A percentile compares a stretch with the other conserved stretches of the same genome.
These are phyloP conservation scores for Nemania bipapillata DNA, from an alignment of 2,329 filamentous ascomycete species.

Conservation along the genomic window DNA sequence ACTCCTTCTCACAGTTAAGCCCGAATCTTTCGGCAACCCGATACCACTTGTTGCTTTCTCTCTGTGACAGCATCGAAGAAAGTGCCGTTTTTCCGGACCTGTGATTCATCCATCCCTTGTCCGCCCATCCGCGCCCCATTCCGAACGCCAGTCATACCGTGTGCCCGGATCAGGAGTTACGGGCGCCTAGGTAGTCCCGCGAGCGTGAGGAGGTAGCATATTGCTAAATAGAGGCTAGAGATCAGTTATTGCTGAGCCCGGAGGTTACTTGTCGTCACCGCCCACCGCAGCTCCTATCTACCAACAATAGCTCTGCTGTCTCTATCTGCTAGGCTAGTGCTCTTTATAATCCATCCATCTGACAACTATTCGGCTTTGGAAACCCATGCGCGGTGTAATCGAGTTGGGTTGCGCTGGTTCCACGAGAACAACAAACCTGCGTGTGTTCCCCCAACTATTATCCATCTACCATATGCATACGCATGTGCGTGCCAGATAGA, in stretches of 20 bases:
- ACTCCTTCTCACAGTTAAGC: conserved; percentile 14
- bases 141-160: conserved; percentile 13
- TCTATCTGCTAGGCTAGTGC: conserved; percentile 11
- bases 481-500: conserved; percentile 35
- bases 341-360: conserved; percentile 3
- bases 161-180: conserved; percentile 24
- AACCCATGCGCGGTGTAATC: conserved; percentile 17
- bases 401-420: conserved; percentile 16
- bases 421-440: conserved; percentile 16
- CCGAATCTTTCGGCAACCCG: conserved; percentile 25
- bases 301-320: conserved; percentile 17
- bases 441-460: conserved; percentile 16
- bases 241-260: conserved; percentile 4
- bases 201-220: conserved; percentile 26
- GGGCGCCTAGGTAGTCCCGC: conserved; percentile 13
- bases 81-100: not conserved
- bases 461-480: conserved; percentile 28
- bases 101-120: not conserved
- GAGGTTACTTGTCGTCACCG: conserved; percentile 11
- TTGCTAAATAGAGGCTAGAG: conserved; percentile 36
- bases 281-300: conserved; percentile 22
- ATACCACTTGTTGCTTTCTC: conserved; percentile 23
- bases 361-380: conserved; percentile 6
- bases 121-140: conserved; percentile 9
- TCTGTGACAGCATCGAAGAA: conserved; percentile 23